These are phyloP conservation scores for Pleomassaria siparia DNA, from an alignment of 2,329 filamentous ascomycete species.

Conservation along the genomic window DNA sequence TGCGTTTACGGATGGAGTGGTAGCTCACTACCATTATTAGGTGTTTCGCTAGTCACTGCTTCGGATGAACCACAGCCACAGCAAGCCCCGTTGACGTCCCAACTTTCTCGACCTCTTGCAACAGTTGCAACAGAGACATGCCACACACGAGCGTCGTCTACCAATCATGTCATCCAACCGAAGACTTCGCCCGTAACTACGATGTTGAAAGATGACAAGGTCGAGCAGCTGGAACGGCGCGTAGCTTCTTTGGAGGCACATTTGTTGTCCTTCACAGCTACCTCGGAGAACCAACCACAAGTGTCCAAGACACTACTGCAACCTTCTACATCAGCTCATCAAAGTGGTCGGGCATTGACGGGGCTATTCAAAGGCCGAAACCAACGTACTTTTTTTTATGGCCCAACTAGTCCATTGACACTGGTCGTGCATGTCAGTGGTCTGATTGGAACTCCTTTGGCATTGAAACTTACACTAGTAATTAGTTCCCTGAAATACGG, in stretches of 20 bases:
- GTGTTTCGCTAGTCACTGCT: not conserved
- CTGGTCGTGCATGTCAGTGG: slow-evolving; percentile 20
- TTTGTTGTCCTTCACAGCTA: slow-evolving; percentile 5
- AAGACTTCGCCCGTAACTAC: slow-evolving; percentile 1
- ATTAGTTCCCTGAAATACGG: slow-evolving; percentile 39
- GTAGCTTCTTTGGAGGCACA: slow-evolving; percentile 11
- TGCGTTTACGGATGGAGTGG: slow-evolving; percentile 36
- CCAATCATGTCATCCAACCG: not conserved
- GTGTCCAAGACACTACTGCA: not conserved
- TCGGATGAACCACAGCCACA: not conserved
- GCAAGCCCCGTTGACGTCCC: too few species aligned
- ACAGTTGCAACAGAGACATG: not conserved
- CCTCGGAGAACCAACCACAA: not conserved
- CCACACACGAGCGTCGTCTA: not conserved
- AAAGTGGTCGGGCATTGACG: slow-evolving; percentile 2
- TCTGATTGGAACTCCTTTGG: not conserved
- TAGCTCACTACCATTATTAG: slow-evolving; percentile 4
- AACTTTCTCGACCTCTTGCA: not conserved
- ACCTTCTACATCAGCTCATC: not conserved
- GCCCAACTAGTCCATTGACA: slow-evolving; percentile 39
- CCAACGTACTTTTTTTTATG: slow-evolving; percentile 46
- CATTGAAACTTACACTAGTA: slow-evolving; percentile 13
- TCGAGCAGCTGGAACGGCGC: slow-evolving; percentile 11
- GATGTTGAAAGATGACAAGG: slow-evolving; percentile 13
- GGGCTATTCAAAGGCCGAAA: slow-evolving; percentile 43